phyloP scores from a whole-genome alignment of 2,329 filamentous ascomycete species.

The Xylariaceae sp. region DNA sequence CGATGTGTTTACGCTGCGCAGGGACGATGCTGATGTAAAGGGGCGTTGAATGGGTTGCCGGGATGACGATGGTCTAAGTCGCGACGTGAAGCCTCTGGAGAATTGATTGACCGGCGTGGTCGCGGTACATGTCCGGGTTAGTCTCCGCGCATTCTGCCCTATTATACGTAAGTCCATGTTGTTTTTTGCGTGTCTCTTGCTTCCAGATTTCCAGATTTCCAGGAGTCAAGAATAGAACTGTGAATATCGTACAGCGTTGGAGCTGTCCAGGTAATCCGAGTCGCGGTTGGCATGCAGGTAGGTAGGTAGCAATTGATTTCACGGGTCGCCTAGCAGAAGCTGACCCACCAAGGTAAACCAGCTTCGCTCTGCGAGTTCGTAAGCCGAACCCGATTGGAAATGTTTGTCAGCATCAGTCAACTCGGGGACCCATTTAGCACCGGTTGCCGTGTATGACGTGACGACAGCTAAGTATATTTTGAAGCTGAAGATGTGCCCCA shows the following conservation, averaged over 20 bases:
- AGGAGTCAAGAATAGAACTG: background rate
- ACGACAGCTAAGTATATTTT: too few species aligned
- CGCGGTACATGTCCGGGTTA: background rate
- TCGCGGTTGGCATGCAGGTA: background rate
- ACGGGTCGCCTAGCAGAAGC: background rate
- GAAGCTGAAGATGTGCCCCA: too few species aligned
- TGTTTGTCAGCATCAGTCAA: background rate
- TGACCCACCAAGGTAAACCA: too few species aligned
- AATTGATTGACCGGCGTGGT: background rate
- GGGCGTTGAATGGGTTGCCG: conserved; percentile 1
- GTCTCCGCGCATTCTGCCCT: conserved; percentile 6
- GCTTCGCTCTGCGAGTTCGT: too few species aligned
- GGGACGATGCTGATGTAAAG: conserved; percentile 7
- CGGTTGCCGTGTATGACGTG: background rate
- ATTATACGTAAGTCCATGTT: conserved; percentile 9
- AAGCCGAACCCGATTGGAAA: too few species aligned
- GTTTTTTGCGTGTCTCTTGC: background rate
- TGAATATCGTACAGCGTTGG: background rate
- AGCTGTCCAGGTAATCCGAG: background rate
- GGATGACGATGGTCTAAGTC: background rate
- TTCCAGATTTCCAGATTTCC: background rate
- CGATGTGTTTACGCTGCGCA: conserved; percentile 1
- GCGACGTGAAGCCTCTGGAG: too few species aligned
- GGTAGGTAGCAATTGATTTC: background rate
- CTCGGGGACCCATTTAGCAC: too few species aligned